Conservation (phyloP, 441 rosid genomes). For the Adansonia gregorii region DNA sequence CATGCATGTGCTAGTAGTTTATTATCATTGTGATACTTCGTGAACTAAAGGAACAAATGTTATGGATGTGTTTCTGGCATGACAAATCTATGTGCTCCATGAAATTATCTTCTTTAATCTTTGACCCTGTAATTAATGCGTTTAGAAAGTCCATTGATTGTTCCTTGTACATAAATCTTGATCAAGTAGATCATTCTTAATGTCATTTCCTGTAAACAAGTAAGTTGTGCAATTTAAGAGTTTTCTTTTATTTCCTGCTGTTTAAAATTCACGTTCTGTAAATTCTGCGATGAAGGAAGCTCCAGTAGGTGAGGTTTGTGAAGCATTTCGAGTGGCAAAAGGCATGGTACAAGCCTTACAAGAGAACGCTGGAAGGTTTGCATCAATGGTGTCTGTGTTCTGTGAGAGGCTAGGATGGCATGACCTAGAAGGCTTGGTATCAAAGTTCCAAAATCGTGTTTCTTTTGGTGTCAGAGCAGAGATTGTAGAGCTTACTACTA, state of each 20-base stretch:
- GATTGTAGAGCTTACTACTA: slow-evolving; percentile 93
- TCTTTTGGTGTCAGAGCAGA: slow-evolving; percentile 99
- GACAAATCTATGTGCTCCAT: slow-evolving; percentile 18
- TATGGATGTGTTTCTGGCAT: slow-evolving; percentile 14
- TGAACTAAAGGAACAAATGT: background rate
- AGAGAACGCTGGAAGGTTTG: slow-evolving; percentile 99
- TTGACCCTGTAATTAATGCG: background rate
- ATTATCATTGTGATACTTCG: background rate
- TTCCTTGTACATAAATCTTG: background rate
- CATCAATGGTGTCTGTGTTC: slow-evolving; percentile 95
- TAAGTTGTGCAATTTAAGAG: background rate
- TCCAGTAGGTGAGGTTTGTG: slow-evolving; percentile 94
- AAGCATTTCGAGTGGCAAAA: slow-evolving; percentile 92
- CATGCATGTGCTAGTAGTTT: slow-evolving; percentile 9
- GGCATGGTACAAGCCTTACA: slow-evolving; percentile 98
- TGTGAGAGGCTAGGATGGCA: slow-evolving; percentile 99
- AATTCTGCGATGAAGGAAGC: slow-evolving; percentile 72
- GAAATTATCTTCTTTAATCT: background rate
- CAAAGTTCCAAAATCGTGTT: slow-evolving; percentile 95
- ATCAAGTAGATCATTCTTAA: background rate
- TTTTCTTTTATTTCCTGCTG: slow-evolving; percentile 21
- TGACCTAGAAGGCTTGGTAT: slow-evolving; percentile 93
- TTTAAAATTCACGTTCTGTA: slow-evolving; percentile 30
- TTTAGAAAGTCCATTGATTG: background rate
- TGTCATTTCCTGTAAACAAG: background rate